Conservation (phyloP, 2,329 filamentous ascomycete species). For the Karstenula rhodostoma region DNA sequence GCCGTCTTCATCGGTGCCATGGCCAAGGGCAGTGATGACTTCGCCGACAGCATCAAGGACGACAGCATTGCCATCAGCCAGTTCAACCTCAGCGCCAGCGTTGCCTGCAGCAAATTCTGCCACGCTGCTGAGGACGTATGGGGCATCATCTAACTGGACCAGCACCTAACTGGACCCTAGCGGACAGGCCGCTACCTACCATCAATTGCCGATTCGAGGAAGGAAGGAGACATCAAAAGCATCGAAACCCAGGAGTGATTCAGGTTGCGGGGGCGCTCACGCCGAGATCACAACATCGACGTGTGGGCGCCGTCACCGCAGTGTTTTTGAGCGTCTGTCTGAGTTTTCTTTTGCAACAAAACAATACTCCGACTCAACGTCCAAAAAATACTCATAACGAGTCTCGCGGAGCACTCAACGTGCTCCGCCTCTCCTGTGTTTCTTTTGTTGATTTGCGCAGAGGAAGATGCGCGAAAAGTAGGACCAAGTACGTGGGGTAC, state of each 20-base stretch:
- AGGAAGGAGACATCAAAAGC: constrained; percentile 25
- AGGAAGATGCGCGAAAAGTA: constrained; percentile 24
- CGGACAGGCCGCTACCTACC: constrained; percentile 34
- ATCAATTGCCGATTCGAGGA: constrained; percentile 29
- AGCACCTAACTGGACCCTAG: constrained; percentile 31
- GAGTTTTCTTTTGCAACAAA: constrained; percentile 84
- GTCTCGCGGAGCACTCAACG: constrained; percentile 70
- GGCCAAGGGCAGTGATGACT: constrained; percentile 96
- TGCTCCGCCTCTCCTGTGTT: constrained; percentile 55
- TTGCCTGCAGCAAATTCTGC: constrained; percentile 99
- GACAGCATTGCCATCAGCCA: constrained; percentile 99
- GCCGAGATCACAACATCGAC: constrained; percentile 77
- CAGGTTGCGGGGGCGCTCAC: constrained; percentile 42
- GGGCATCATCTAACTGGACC: constrained; percentile 77
- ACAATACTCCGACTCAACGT: constrained; percentile 79
- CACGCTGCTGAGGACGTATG: constrained; percentile 97
- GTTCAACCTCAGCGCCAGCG: constrained; percentile 95
- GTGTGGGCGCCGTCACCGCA: constrained; percentile 55
- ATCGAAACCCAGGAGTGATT: constrained; percentile 36
- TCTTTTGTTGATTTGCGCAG: constrained; percentile 29
- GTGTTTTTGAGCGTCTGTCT: constrained; percentile 69
- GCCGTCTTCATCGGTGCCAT: constrained; percentile 98
- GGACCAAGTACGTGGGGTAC: constrained; percentile 21
- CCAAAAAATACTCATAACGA: constrained; percentile 64
- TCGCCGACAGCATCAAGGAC: constrained; percentile 92